Base-by-base conservation (phyloP, 2,329 filamentous ascomycete genomes). In the Macroventuria anomochaeta region DNA sequence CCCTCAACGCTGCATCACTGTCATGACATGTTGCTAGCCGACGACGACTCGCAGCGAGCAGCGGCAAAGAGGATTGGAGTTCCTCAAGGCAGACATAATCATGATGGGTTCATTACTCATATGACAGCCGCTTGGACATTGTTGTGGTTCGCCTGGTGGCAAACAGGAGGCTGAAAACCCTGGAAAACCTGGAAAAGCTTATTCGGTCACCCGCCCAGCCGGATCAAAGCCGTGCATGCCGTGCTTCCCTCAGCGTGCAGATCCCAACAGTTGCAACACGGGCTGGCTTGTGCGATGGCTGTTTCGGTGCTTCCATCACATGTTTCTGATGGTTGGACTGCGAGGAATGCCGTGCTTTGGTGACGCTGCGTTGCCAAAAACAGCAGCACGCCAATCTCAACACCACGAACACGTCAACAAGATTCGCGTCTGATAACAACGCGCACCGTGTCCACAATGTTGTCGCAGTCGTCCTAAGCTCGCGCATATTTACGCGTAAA, bases 81-180 rank as follows among this genome's bases (percentile, higher is more conserved):
- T 25, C 29, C 31, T 32, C 29, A 37, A 25, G 34, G 32, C 48
- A 38, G 38, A 52, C 41, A 54, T 32, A 47, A 37, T 47, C 7
- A 20, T 46, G 36, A 49, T 43, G 29, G 29, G n/a, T 28, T 38
- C 18, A 57, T 49, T 57, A 33, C 34, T 54, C 52, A 55, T 46
- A 46, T 38, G 49, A 57, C 52, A 46, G 52, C 42, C 20, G 43
- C 39, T 26, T 57, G 33, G 34, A 46, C 37, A 12, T 20, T 17
- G 50, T 50, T 12, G 63, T 58, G 54, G 56, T 63, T 55, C 42
- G 40, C 44, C 39, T 53, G 54, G 59, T 65, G 63, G 64, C 64
- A 56, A 56, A 58, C 48, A 40, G 44, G 65, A 62, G 65, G 65
- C 65, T 67, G 60, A 68, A 63, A 61, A 63, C 51, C 58, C 58